A percentile compares a stretch with the other conserved stretches of the same genome.
Conservation (phyloP, 176 grass and related monocot genomes). For the Musa beccarii region DNA sequence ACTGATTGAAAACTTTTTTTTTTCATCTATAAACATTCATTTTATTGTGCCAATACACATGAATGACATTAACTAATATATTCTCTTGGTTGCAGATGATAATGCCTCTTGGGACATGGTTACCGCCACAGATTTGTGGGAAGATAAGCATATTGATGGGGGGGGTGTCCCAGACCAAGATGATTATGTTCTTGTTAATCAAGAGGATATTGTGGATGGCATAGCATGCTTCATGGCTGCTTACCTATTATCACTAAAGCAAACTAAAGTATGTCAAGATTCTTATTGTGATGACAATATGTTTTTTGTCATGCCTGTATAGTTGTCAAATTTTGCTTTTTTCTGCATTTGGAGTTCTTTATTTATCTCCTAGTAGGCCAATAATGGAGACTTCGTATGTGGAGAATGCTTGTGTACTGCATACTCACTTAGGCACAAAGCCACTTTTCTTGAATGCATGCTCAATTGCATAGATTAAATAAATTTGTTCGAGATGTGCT, state of each 20-base stretch:
- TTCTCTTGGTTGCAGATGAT: slow-evolving; percentile 8
- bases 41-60: neutral
- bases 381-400: too few species aligned
- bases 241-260: slow-evolving; percentile 22
- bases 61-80: slow-evolving; percentile 2
- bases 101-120: slow-evolving; percentile 25
- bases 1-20: neutral
- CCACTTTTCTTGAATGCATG: too few species aligned
- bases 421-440: too few species aligned
- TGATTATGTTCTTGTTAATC: slow-evolving; percentile 22
- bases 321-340: neutral
- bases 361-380: neutral
- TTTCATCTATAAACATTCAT: neutral
- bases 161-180: slow-evolving; percentile 16
- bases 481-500: too few species aligned
- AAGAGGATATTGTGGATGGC: slow-evolving; percentile 25
- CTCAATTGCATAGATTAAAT: too few species aligned
- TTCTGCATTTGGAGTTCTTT: neutral
- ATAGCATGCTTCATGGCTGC: slow-evolving; percentile 29
- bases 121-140: slow-evolving; percentile 12
- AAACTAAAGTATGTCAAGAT: slow-evolving; percentile 22
- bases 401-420: too few species aligned
- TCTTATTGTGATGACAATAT: neutral
- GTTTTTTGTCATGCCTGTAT: neutral
- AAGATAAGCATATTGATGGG: slow-evolving; percentile 13